Conservation (phyloP, 192 early-diverging fungal species). For the Rhizoclosmatium sp. region DNA sequence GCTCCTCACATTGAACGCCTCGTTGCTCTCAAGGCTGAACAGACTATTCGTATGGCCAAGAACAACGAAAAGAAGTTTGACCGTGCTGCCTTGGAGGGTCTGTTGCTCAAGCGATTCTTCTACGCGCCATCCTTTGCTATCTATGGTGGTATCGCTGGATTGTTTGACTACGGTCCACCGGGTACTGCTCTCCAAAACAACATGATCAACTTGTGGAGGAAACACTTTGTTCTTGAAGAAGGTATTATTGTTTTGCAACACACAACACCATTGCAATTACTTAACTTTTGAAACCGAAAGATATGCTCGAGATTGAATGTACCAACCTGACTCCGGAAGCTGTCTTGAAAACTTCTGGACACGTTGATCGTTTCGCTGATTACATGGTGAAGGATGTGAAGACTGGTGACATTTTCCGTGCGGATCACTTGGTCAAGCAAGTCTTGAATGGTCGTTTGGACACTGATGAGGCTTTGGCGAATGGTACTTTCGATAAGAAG, state of each 20-base stretch:
- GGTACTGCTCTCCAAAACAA: constrained; percentile 93
- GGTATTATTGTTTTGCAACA: not conserved
- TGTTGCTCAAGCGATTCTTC: constrained; percentile 95
- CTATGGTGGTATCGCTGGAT: constrained; percentile 96
- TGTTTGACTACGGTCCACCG: constrained; percentile 97
- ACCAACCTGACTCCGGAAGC: constrained; percentile 96
- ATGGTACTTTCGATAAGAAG: constrained; percentile 67
- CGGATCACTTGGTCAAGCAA: constrained; percentile 96
- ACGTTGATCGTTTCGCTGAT: constrained; percentile 98
- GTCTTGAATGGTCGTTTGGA: constrained; percentile 92
- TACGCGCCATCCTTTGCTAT: constrained; percentile 93
- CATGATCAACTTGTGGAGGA: constrained; percentile 87
- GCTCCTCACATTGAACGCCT: constrained; percentile 49
- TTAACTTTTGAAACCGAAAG: constrained; percentile 34
- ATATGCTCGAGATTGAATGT: constrained; percentile 99
- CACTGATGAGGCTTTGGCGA: constrained; percentile 65
- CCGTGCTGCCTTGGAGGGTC: constrained; percentile 68
- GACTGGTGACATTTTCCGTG: constrained; percentile 94
- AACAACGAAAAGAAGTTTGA: constrained; percentile 61
- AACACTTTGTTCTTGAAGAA: constrained; percentile 98
- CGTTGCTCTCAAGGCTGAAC: constrained; percentile 50
- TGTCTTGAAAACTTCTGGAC: constrained; percentile 96
- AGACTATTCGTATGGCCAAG: constrained; percentile 38
- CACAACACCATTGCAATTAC: no score
- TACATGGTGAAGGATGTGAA: constrained; percentile 96